Conservation (phyloP, 75 land plant genomes). For the Isoetes taiwanensis region DNA sequence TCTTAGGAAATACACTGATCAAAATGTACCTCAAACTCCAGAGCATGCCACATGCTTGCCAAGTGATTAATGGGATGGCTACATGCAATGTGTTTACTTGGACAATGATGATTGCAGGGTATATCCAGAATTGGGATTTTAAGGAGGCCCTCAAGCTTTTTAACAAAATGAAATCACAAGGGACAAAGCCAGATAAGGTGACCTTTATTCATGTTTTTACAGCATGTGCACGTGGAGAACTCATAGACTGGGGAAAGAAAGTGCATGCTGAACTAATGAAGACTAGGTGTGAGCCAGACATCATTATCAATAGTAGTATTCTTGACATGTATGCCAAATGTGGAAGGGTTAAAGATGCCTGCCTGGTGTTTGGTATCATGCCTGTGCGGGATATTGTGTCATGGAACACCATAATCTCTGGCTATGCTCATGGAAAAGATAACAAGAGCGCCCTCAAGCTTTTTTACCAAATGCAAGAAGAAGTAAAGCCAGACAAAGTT, state of each 20-base stretch:
- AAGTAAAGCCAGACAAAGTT: neutral
- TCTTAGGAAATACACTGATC: constrained; percentile 3
- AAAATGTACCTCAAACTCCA: constrained; percentile 11
- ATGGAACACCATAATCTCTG: constrained; percentile 10
- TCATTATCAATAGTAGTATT: neutral
- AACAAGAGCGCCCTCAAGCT: constrained; percentile 8
- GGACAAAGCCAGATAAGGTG: constrained; percentile 10
- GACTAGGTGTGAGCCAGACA: no score
- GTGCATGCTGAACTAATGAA: no score
- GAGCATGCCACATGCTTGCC: constrained; percentile 1
- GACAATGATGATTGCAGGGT: constrained; percentile 18
- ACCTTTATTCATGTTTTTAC: neutral
- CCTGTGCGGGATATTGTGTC: neutral
- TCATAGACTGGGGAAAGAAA: no score
- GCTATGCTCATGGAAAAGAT: constrained; percentile 3
- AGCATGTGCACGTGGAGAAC: no score
- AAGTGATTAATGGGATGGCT: constrained; percentile 1
- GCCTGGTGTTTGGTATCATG: neutral
- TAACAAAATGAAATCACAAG: constrained; percentile 4
- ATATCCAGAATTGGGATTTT: neutral
- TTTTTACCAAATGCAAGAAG: constrained; percentile 12
- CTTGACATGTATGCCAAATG: constrained; percentile 7
- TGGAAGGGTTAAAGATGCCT: neutral
- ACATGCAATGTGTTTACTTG: constrained; percentile 6
- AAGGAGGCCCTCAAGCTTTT: constrained; percentile 13